phyloP scores from a whole-genome alignment of 176 grass and related monocot species.

The Hsuehochloa calcarea region DNA sequence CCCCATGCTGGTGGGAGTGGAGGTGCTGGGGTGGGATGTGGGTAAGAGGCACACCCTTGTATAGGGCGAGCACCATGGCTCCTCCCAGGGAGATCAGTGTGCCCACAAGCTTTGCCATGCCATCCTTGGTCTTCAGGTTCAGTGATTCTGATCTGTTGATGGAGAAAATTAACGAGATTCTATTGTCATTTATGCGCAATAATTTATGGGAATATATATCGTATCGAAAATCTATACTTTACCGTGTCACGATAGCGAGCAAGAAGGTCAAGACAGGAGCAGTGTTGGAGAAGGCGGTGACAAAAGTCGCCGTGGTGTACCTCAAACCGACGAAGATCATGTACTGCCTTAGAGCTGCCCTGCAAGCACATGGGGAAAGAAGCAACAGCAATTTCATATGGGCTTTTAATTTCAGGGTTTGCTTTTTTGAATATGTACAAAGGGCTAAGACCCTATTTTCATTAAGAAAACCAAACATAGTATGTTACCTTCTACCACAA shows the following conservation, averaged over 20 bases:
- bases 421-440: background rate
- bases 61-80: constrained; percentile 73
- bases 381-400: background rate
- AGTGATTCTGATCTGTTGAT: constrained; percentile 53
- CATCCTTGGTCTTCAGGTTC: constrained; percentile 46
- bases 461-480: too few relatives aligned
- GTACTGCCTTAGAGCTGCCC: constrained; percentile 81
- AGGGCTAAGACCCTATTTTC: too few relatives aligned
- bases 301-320: constrained; percentile 83
- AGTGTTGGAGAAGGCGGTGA: constrained; percentile 90
- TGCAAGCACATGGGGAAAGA: constrained; percentile 26
- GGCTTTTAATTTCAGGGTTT: background rate
- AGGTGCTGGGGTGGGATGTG: background rate
- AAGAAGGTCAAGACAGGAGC: constrained; percentile 80
- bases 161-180: background rate
- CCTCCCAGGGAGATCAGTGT: constrained; percentile 64
- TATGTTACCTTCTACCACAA: background rate
- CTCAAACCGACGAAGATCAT: constrained; percentile 72
- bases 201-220: background rate
- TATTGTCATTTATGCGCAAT: background rate
- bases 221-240: background rate
- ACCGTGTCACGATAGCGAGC: constrained; percentile 59
- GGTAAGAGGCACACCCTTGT: constrained; percentile 60
- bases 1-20: background rate
- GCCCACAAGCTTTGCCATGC: constrained; percentile 61